Percentiles rank a stretch among this genome's conserved stretches.
These are phyloP conservation scores for Tetrahymena malaccensis DNA, from an alignment of 73 alveolate species.

Conservation along the genomic window DNA sequence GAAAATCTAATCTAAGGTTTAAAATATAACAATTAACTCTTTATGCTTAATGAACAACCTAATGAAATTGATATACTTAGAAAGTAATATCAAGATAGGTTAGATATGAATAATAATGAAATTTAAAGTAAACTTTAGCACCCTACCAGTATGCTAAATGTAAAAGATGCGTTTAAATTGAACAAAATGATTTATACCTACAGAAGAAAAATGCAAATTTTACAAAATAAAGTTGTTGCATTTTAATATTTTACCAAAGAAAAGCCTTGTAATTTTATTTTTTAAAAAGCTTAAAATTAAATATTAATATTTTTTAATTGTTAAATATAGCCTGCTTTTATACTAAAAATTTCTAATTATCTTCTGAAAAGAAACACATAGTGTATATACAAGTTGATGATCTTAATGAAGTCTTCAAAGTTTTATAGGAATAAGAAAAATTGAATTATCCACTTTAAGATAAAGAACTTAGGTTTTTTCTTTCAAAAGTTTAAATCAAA, in stretches of 20 bases:
- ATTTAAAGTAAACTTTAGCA: neutral
- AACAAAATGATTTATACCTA: neutral
- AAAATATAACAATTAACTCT: neutral
- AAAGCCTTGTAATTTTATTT: neutral
- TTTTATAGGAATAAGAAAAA: neutral
- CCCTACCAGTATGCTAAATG: neutral
- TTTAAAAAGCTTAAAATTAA: neutral
- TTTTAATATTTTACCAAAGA: neutral
- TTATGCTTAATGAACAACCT: neutral
- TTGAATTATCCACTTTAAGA: neutral
- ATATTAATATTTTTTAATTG: neutral
- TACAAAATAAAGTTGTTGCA: neutral
- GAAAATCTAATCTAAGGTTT: neutral
- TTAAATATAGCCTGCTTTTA: neutral
- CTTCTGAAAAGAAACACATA: neutral
- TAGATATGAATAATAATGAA: neutral
- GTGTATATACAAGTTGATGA: neutral
- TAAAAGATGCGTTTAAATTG: neutral
- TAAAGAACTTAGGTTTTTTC: neutral
- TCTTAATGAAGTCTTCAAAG: neutral
- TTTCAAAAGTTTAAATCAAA: neutral
- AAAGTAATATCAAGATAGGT: neutral
- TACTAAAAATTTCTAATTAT: neutral
- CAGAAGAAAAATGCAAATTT: neutral
- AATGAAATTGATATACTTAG: neutral